Evolutionary conservation across 495 filamentous ascomycete genomes (phyloP), one percentile per base, ranked within the genome.

Genomic region (Penicillium canariense): DNA sequence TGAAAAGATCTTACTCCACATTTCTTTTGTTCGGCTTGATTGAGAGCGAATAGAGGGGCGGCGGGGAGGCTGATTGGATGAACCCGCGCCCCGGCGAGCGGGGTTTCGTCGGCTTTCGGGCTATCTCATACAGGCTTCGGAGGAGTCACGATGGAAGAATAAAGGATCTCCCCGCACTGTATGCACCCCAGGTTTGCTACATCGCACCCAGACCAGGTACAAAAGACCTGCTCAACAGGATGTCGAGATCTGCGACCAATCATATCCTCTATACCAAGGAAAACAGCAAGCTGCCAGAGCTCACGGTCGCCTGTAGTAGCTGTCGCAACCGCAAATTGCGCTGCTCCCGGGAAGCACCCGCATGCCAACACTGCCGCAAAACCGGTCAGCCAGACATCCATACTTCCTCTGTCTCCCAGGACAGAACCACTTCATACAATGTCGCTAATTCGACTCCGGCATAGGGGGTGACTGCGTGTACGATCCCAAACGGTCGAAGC

Each of bases 271-370:
- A 47, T 31, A 9, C n/a, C n/a, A 47, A 47, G 26, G 44, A 31
- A 31, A 47, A 6, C 44, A 47, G 44, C 44, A 47, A 31, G 27
- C 44, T 47, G 44, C 44, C 44, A 31, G 44, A 47, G 44, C 44
- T 47, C 3, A 28, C 44, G 44, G 44, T 47, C 30, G 44, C 44
- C 26, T 47, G 44, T 30, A 47, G 26, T 31, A 31, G 20, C 32
- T 50, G 47, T 35, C 47, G 47, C 30, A 39, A 25, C 32, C 55
- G 59, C 26, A 65, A 65, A 47, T 49, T 59, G 22, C 44, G 55
- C 34, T 65, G 62, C 48, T 62, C 59, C 11, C 44, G 55, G 15
- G 62, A 65, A 14, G 12, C 30, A 35, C 54, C 55, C n/a, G 26
- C 50, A 5, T 59, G 48, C 20, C 15, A 30, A 17, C 54, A 45